Percentiles rank a stretch among this genome's conserved stretches.
Conservation (phyloP, 1,284 basidiomycete species). For the Rhodotorula sp. region DNA sequence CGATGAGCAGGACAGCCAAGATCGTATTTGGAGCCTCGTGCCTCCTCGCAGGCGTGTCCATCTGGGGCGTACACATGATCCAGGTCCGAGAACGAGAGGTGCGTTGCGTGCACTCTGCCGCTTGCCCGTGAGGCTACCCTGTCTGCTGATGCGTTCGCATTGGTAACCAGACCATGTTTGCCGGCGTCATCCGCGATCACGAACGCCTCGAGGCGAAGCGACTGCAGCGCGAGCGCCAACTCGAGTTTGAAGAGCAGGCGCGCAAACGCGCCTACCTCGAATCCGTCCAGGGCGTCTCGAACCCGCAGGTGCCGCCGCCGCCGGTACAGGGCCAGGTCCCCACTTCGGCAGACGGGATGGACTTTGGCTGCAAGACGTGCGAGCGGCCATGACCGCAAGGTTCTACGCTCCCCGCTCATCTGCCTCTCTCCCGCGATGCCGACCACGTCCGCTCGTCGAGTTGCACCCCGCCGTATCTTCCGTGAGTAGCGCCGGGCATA, state of each 20-base stretch:
- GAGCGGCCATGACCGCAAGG: constrained; percentile 13
- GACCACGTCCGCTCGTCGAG: too few relatives aligned
- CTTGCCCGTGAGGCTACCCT: constrained; percentile 38
- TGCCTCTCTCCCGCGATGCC: too few relatives aligned
- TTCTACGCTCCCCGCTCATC: too few relatives aligned
- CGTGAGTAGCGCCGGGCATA: too few relatives aligned
- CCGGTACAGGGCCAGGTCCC: constrained; percentile 18
- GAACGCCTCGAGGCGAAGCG: constrained; percentile 71
- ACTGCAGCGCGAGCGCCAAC: constrained; percentile 63
- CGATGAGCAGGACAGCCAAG: constrained; percentile 74
- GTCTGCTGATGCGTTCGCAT: not conserved
- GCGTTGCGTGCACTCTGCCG: too few relatives aligned
- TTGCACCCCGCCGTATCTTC: too few relatives aligned
- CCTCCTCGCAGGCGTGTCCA: constrained; percentile 64
- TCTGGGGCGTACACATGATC: constrained; percentile 88
- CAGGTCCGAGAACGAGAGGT: constrained; percentile 84
- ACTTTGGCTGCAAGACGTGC: constrained; percentile 41
- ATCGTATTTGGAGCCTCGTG: constrained; percentile 70
- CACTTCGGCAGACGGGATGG: constrained; percentile 30
- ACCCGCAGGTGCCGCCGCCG: constrained; percentile 17
- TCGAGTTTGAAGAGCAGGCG: constrained; percentile 51
- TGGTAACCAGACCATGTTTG: constrained; percentile 71
- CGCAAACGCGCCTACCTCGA: constrained; percentile 42
- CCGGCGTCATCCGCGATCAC: constrained; percentile 83
- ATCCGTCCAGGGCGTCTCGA: constrained; percentile 32